phyloP scores from a whole-genome alignment of 306 rosid genomes.

The Hippophae gyantsensis region DNA sequence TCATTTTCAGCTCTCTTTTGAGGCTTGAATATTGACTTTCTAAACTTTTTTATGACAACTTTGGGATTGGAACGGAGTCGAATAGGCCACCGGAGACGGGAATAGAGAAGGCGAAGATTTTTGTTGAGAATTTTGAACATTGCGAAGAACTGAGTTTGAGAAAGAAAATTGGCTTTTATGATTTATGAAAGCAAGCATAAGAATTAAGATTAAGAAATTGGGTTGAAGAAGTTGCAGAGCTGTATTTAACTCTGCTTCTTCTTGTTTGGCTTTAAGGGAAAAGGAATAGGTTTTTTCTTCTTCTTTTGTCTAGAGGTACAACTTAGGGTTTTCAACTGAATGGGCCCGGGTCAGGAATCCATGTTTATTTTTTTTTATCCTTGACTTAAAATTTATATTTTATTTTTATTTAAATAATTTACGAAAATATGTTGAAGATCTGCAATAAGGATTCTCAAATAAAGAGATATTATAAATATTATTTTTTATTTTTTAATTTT shows the following conservation, averaged over 20 bases:
- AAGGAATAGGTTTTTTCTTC: no score
- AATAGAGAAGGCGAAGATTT: conserved; percentile 51
- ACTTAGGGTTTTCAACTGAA: no score
- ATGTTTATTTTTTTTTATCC: no score
- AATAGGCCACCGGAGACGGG: conserved; percentile 50
- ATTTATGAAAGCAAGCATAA: conserved; percentile 13
- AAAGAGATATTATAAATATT: no score
- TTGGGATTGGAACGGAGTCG: conserved; percentile 40
- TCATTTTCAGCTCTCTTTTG: conserved; percentile 18
- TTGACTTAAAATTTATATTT: no score
- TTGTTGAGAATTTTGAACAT: conserved; percentile 53
- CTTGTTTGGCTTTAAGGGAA: background rate
- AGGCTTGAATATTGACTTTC: conserved; percentile 24
- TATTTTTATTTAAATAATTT: no score
- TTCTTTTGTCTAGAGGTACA: no score
- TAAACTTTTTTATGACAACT: conserved; percentile 34
- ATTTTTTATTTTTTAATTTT: no score
- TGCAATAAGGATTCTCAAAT: no score
- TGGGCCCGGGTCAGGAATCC: no score
- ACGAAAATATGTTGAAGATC: no score
- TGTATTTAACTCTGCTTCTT: conserved; percentile 15
- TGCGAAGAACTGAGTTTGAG: conserved; percentile 10
- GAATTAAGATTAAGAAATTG: background rate
- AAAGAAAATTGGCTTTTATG: conserved; percentile 1
- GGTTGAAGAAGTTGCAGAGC: conserved; percentile 19